Evolutionary conservation across 768 basidiomycete genomes (phyloP).

Genomic region (Amylocystis lapponica): DNA sequence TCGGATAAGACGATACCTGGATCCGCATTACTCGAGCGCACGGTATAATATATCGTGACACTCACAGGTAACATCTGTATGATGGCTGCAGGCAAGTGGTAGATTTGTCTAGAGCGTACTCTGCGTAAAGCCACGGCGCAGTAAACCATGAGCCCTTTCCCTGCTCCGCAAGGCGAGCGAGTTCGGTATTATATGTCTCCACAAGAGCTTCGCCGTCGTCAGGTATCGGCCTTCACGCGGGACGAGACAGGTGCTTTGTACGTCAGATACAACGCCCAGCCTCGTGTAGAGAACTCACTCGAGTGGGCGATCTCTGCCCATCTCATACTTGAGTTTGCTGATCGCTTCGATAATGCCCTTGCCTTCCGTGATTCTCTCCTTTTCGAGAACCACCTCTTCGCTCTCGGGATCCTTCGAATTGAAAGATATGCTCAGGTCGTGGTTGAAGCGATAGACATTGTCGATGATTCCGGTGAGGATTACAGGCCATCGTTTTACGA

Average conservation of each 20-base stretch:
- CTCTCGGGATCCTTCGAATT: slow-evolving; percentile 14
- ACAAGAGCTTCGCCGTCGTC: slow-evolving; percentile 70
- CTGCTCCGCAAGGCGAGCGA: slow-evolving; percentile 42
- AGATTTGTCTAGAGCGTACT: too few species aligned
- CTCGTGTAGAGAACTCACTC: slow-evolving; percentile 39
- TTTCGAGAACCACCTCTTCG: slow-evolving; percentile 20
- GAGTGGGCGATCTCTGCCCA: slow-evolving; percentile 69
- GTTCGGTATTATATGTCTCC: slow-evolving; percentile 71
- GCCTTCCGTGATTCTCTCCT: slow-evolving; percentile 62
- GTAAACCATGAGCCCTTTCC: slow-evolving; percentile 78
- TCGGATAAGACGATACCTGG: slow-evolving; percentile 82
- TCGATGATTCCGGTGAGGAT: slow-evolving; percentile 82
- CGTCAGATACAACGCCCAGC: neutral
- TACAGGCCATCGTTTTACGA: slow-evolving; percentile 73
- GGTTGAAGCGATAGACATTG: slow-evolving; percentile 63
- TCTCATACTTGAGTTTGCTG: slow-evolving; percentile 80
- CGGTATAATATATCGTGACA: neutral
- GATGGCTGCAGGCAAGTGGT: too few species aligned
- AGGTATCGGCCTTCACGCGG: slow-evolving; percentile 51
- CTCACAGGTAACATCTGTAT: slow-evolving; percentile 14
- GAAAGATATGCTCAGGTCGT: slow-evolving; percentile 43
- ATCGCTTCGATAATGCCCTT: slow-evolving; percentile 69
- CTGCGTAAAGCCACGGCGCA: slow-evolving; percentile 94
- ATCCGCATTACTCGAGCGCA: neutral
- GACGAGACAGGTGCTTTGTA: neutral